Evolutionary conservation across 1,139 yeast species (phyloP).

Genomic region (Magnusiomyces sp.): DNA sequence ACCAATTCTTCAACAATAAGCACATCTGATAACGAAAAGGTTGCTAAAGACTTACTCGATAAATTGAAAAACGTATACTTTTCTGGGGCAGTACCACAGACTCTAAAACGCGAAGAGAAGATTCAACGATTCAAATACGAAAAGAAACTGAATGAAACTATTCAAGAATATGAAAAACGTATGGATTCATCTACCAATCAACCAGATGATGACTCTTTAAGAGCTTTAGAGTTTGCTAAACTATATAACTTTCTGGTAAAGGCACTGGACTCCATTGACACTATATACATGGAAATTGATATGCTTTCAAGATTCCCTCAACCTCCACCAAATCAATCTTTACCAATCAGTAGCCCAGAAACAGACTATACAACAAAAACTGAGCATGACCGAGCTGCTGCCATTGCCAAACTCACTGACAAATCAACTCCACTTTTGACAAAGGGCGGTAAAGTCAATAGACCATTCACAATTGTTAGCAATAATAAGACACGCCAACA

Average conservation of each 20-base stretch:
- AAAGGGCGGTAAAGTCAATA: conserved; percentile 59
- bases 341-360: no score
- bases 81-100: no score
- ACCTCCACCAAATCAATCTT: conserved; percentile 7
- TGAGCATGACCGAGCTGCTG: no score
- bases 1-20: conserved; percentile 14
- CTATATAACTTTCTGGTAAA: conserved; percentile 45
- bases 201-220: conserved; percentile 49
- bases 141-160: background rate
- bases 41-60: conserved; percentile 16
- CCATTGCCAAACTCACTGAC: background rate
- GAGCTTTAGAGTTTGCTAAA: conserved; percentile 49
- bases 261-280: conserved; percentile 47
- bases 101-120: conserved; percentile 52
- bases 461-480: conserved; percentile 71
- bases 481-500: conserved; percentile 37
- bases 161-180: no score
- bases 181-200: no score
- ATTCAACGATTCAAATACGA: conserved; percentile 60
- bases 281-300: conserved; percentile 48
- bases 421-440: conserved; percentile 28
- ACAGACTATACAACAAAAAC: no score
- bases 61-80: no score
- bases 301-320: conserved; percentile 34
- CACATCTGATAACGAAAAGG: conserved; percentile 35